These are phyloP conservation scores for Metschnikowia chrysomelidarum DNA, from an alignment of 805 yeast genomes.

Conservation along the genomic window DNA sequence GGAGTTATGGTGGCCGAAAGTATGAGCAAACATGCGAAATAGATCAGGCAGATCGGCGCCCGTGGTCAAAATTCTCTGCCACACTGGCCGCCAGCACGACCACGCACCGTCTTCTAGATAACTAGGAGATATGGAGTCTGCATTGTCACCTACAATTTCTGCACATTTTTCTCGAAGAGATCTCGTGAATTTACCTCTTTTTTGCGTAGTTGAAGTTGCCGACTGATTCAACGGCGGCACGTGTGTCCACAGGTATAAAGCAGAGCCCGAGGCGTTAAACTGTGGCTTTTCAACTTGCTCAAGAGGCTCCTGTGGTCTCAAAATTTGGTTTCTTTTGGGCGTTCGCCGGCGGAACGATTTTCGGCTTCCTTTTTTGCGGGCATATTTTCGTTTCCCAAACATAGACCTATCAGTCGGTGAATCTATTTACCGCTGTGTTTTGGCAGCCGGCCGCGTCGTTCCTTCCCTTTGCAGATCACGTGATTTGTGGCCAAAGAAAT, in stretches of 20 bases:
- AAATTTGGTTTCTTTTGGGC: constrained; percentile 6
- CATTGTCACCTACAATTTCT: constrained; percentile 27
- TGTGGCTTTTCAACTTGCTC: constrained; percentile 7
- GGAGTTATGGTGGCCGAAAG: constrained; percentile 15
- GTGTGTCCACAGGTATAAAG: constrained; percentile 19
- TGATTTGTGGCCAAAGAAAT: no score
- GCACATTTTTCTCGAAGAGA: constrained; percentile 25
- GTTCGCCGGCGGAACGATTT: constrained; percentile 10
- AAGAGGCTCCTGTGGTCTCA: constrained; percentile 10
- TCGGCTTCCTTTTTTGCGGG: constrained; percentile 9
- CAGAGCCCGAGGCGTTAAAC: constrained; percentile 18
- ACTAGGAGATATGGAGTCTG: constrained; percentile 19
- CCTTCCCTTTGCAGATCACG: no score
- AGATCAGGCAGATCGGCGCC: constrained; percentile 31
- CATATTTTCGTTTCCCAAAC: constrained; percentile 16
- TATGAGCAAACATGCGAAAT: constrained; percentile 28
- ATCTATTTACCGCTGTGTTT: no score
- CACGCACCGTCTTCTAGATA: constrained; percentile 27
- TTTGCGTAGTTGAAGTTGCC: background rate
- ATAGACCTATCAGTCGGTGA: constrained; percentile 3
- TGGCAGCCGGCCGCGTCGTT: no score
- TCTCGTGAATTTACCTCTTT: background rate
- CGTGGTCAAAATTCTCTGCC: constrained; percentile 27
- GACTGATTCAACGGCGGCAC: constrained; percentile 6
- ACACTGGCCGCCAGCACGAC: constrained; percentile 31